phyloP scores from a whole-genome alignment of 1,284 basidiomycete species.

The Ceratobasidium theobromae region DNA sequence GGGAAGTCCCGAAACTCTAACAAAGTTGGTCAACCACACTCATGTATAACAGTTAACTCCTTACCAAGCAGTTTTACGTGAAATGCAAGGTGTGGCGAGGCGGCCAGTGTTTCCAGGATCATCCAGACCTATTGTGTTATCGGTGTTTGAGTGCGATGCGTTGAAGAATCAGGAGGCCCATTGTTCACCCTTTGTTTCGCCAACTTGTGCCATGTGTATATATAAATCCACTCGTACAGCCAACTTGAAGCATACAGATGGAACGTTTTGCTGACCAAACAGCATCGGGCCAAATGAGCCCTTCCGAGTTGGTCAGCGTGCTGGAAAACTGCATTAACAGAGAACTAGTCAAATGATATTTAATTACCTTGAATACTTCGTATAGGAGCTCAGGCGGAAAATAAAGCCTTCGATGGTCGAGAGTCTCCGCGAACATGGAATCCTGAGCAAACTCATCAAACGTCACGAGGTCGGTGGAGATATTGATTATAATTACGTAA shows the following conservation, averaged over 20 bases:
- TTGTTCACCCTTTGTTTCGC: slow-evolving; percentile 4
- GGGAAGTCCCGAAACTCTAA: slow-evolving; percentile 9
- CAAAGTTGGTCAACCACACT: neutral
- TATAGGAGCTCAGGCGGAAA: slow-evolving; percentile 1
- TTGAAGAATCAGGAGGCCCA: neutral
- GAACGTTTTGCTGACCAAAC: slow-evolving; percentile 12
- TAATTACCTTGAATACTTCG: slow-evolving; percentile 15
- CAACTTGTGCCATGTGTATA: slow-evolving; percentile 20
- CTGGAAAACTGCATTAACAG: neutral
- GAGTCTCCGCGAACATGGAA: neutral
- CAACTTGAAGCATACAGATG: slow-evolving; percentile 1
- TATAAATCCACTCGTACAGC: slow-evolving; percentile 23
- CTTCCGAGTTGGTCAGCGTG: slow-evolving; percentile 17
- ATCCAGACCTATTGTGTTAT: neutral
- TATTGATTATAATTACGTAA: neutral
- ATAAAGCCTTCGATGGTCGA: neutral
- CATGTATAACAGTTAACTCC: no score
- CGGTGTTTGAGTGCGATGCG: neutral
- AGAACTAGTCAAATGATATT: neutral
- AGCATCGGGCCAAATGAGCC: neutral
- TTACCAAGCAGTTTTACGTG: slow-evolving; percentile 19
- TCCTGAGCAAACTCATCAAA: neutral
- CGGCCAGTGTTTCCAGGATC: slow-evolving; percentile 7
- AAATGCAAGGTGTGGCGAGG: neutral
- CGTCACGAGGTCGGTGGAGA: neutral